Base-by-base conservation (phyloP, 257 asterid species). In the Solanum neorickii region DNA sequence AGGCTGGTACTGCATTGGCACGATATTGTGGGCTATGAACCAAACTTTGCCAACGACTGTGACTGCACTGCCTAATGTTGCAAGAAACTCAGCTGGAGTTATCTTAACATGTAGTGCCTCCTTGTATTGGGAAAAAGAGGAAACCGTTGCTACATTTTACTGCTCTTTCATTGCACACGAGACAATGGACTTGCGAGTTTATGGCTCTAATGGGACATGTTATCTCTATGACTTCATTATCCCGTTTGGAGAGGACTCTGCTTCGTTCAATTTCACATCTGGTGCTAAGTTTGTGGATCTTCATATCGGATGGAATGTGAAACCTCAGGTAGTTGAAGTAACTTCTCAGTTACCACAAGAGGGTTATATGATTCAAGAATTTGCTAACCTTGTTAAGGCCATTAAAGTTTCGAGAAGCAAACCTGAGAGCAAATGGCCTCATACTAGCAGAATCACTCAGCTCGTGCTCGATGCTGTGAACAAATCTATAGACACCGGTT, bases 1-100 rank as follows among this genome's bases (percentile, higher is more conserved):
- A 0, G 98, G 98, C 23, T 95, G 98, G 98, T 94, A 94, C 95
- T 94, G 96, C 94, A 93, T 95, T 75, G 96, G 97, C 4, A 87
- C 89, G 65, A 93, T 94, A 88, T 78, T 95, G 72, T 95, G 98
- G 96, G 90, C 92, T 27, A 93, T 94, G 98, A 88, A 94, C 90
- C 92, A 90, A 62, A 93, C 89, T 74, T 89, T 92, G 27, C 98
- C 98, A 29, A 92, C 96, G 44, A 91, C 91, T 3, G 95, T 95
- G 11, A 90, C 92, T 56, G 97, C 98, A 39, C 89, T 93, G 3
- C 96, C 97, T 31, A 35, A 80, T 62, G 86, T 93, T 2, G 60
- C 87, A 10, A 86, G 87, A 33, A 95, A 95, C 89, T 86, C 94
- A 13, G 92, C 93, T 39, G 97, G 96, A 46, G 98, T 95, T 78